phyloP scores from a whole-genome alignment of 1,139 yeast genomes.

The Blastobotrys malaysiensis region DNA sequence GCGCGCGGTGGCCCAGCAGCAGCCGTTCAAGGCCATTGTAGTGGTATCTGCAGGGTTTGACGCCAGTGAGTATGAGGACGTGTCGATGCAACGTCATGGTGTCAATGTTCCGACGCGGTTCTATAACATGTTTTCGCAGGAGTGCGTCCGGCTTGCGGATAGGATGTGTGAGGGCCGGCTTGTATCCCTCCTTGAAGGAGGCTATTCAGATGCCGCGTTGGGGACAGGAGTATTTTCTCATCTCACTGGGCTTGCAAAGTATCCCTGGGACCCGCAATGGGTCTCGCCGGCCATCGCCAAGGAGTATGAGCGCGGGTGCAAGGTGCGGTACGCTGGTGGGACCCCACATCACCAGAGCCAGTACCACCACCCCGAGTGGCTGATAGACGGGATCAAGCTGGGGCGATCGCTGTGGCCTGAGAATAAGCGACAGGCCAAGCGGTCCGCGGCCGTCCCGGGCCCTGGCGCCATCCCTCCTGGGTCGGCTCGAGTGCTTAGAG shows the following conservation, averaged over 20 bases:
- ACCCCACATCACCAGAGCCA: slow-evolving; percentile 31
- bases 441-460: slow-evolving; percentile 8
- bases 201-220: slow-evolving; percentile 80
- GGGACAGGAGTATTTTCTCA: slow-evolving; percentile 79
- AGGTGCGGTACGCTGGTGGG: slow-evolving; percentile 40
- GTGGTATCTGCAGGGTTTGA: slow-evolving; percentile 84
- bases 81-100: slow-evolving; percentile 80
- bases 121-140: slow-evolving; percentile 67
- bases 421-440: slow-evolving; percentile 13
- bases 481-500: slow-evolving; percentile 23
- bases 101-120: slow-evolving; percentile 81
- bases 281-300: slow-evolving; percentile 46
- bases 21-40: slow-evolving; percentile 61
- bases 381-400: slow-evolving; percentile 58
- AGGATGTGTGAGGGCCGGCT: slow-evolving; percentile 59
- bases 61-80: slow-evolving; percentile 78
- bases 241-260: slow-evolving; percentile 56
- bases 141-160: slow-evolving; percentile 59
- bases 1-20: slow-evolving; percentile 32
- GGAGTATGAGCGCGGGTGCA: slow-evolving; percentile 66
- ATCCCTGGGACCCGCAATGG: slow-evolving; percentile 51
- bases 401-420: slow-evolving; percentile 67
- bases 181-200: slow-evolving; percentile 75
- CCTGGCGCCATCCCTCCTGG: slow-evolving; percentile 15
- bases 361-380: slow-evolving; percentile 39